Percentiles rank a stretch among this genome's conserved stretches.
Conservation (phyloP, 768 basidiomycete genomes). For the Serendipita sp. region DNA sequence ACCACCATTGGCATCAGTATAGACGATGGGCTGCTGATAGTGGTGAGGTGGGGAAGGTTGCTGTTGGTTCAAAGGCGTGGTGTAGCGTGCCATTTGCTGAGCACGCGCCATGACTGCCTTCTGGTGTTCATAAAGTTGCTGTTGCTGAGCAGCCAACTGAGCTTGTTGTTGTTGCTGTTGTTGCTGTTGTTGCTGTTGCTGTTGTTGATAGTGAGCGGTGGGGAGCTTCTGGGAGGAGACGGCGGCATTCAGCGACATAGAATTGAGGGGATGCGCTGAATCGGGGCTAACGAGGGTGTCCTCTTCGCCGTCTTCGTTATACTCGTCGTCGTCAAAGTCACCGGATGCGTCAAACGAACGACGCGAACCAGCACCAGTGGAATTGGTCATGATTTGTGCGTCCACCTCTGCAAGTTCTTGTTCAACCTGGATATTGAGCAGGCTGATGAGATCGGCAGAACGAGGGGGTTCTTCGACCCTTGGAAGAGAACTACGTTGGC, state of each 20-base stretch:
- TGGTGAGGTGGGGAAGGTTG: not conserved
- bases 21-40: not conserved
- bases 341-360: not conserved
- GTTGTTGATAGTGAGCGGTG: not conserved
- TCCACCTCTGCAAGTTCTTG: slow-evolving; percentile 4
- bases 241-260: not conserved
- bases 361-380: not conserved
- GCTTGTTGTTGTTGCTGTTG: not conserved
- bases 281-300: not conserved
- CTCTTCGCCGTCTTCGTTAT: slow-evolving; percentile 4
- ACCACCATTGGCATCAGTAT: not conserved
- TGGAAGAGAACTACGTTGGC: slow-evolving; percentile 54
- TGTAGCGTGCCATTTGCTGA: not conserved
- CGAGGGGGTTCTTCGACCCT: slow-evolving; percentile 57
- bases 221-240: not conserved
- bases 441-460: slow-evolving; percentile 42
- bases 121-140: not conserved
- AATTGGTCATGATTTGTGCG: not conserved
- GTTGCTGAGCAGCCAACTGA: not conserved
- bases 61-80: not conserved
- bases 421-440: slow-evolving; percentile 13
- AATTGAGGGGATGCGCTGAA: not conserved
- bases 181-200: slow-evolving; percentile 4
- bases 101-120: slow-evolving; percentile 2
- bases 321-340: slow-evolving; percentile 3